phyloP scores from a whole-genome alignment of 129 eudicot species.

The Oenanthe sinensis region DNA sequence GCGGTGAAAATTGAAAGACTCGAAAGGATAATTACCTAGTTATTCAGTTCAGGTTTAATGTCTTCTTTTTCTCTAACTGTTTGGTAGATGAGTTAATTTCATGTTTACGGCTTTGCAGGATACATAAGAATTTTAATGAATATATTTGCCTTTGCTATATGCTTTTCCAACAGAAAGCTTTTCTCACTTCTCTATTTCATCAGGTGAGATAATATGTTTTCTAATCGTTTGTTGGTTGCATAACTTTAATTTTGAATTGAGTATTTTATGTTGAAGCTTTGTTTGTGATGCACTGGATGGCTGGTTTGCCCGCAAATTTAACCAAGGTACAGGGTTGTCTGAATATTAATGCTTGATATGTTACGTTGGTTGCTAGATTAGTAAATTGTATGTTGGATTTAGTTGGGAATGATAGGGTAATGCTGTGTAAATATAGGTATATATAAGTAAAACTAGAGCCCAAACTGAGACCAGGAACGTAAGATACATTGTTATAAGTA shows the following conservation, averaged over 20 bases:
- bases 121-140: constrained; percentile 82
- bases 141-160: constrained; percentile 73
- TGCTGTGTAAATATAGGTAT: background rate
- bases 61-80: background rate
- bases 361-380: background rate
- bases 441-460: background rate
- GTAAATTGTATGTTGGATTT: background rate
- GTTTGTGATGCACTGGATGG: constrained; percentile 98
- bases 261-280: constrained; percentile 43
- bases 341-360: background rate
- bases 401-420: background rate
- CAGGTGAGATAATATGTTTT: constrained; percentile 39
- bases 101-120: constrained; percentile 41
- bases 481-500: background rate
- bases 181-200: constrained; percentile 75
- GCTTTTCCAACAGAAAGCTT: constrained; percentile 71
- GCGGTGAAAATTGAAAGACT: background rate
- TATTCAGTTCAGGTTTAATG: background rate
- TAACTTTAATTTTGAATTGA: background rate
- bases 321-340: constrained; percentile 62
- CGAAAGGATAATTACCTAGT: too few species aligned
- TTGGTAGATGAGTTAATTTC: constrained; percentile 1
- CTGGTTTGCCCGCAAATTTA: constrained; percentile 93
- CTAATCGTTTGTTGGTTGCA: background rate
- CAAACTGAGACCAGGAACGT: background rate